Evolutionary conservation across 2,329 filamentous ascomycete genomes (phyloP).

Genomic region (Penicillium janthinellum): DNA sequence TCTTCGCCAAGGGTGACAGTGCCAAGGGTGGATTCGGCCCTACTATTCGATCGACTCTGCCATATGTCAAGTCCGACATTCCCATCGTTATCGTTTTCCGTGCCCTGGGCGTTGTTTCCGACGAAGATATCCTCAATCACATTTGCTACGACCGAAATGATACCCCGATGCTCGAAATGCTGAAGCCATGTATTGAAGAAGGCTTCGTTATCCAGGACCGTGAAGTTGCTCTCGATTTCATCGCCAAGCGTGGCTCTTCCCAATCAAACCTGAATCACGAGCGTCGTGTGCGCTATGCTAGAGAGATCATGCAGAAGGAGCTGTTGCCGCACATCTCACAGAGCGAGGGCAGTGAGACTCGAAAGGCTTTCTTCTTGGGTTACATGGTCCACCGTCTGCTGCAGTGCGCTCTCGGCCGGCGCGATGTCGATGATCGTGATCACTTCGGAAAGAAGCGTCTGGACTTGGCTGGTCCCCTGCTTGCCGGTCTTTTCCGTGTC

Average conservation of each 20-base stretch:
- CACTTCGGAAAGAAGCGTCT: conserved; percentile 99
- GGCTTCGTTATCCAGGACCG: conserved; percentile 94
- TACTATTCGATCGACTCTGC: conserved; percentile 86
- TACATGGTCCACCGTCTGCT: conserved; percentile 98
- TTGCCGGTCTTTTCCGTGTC: conserved; percentile 93
- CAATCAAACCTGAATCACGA: conserved; percentile 74
- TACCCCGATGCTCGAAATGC: conserved; percentile 94
- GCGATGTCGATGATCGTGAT: conserved; percentile 95
- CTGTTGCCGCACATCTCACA: conserved; percentile 96
- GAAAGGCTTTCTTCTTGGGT: conserved; percentile 96
- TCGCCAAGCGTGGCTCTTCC: conserved; percentile 82
- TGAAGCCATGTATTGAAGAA: conserved; percentile 96
- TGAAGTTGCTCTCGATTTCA: conserved; percentile 91
- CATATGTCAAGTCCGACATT: conserved; percentile 91
- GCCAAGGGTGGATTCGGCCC: conserved; percentile 80
- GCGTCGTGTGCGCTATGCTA: conserved; percentile 86
- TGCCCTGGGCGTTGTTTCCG: conserved; percentile 91
- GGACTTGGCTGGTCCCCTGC: conserved; percentile 88
- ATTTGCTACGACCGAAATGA: conserved; percentile 96
- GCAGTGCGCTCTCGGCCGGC: conserved; percentile 87
- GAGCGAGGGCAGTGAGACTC: conserved; percentile 87
- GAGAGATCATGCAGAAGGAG: conserved; percentile 96
- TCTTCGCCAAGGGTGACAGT: conserved; percentile 80
- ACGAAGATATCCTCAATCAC: conserved; percentile 96
- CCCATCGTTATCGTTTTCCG: conserved; percentile 95